Base-by-base conservation (phyloP, 1,284 basidiomycete genomes). In the Tetrapyrgos nigripes region DNA sequence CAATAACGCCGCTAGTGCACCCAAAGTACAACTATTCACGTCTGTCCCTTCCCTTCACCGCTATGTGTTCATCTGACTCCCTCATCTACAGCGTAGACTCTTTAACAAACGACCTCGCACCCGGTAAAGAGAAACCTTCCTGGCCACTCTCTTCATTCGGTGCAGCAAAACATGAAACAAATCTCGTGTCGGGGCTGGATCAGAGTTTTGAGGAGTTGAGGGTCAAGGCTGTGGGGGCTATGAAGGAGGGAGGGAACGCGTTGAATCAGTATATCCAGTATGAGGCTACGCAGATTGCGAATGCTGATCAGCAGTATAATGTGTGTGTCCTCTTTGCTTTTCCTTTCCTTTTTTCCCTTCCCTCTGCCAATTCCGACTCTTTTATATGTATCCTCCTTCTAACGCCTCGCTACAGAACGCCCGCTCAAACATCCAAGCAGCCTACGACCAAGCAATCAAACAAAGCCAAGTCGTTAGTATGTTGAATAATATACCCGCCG, bases 81-180 rank as follows among this genome's bases (percentile, higher is more conserved):
- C n/a, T n/a, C n/a, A n/a, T n/a, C n/a, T n/a, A n/a, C n/a, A n/a
- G n/a, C n/a, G 37, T 40, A 5, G 37, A 40, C 37, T 40, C 37
- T 40, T 40, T 40, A 40, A 69, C 70, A 14, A 77, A 75, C 44
- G 92, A 94, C 66, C 67, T 94, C 17, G 85, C 83, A 3, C 70
- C 73, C 5, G 73, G 73, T 17, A 74, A 72, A 3, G 92, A 94
- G 21, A 87, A 86, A 66, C 96, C 95, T 0, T 56, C 83, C 6
- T 98, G 92, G 90, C 88, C 89, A n/a, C 76, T 96, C 0, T 89
- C 93, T 0, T 89, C 85, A 0, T 97, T 92, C 70, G 94, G 83
- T 0, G 86, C 92, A 23, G 86, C 87, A 0, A 95, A 96, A 68
- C 71, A 83, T 55, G 92, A 95, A 65, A 88, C 87, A 0, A 87